Conservation (phyloP, 2,329 filamentous ascomycete genomes). For the Fusarium bactridioides region DNA sequence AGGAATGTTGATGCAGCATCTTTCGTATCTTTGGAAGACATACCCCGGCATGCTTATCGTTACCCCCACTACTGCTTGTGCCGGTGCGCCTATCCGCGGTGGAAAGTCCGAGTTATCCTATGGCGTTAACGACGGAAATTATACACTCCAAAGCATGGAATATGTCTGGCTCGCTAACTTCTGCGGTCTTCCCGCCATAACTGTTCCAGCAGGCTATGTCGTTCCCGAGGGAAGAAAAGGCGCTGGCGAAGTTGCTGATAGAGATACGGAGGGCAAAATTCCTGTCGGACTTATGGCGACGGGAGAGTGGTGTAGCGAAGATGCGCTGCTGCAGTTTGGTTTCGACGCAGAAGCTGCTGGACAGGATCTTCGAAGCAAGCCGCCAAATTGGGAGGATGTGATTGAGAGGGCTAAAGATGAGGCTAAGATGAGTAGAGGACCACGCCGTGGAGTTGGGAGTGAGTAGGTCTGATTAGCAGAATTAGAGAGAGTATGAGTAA, state of each 20-base stretch:
- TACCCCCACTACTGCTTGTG: slow-evolving; percentile 69
- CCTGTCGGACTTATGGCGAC: slow-evolving; percentile 64
- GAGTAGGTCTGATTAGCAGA: neutral
- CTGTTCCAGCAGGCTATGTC: slow-evolving; percentile 55
- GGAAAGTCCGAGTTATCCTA: slow-evolving; percentile 47
- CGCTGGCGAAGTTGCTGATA: slow-evolving; percentile 44
- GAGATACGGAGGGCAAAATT: slow-evolving; percentile 50
- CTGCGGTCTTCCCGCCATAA: slow-evolving; percentile 57
- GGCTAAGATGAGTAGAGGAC: neutral
- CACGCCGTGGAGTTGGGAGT: neutral
- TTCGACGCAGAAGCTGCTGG: slow-evolving; percentile 55
- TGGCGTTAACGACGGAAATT: slow-evolving; percentile 57
- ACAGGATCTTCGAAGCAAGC: slow-evolving; percentile 16
- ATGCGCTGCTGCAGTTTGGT: slow-evolving; percentile 57
- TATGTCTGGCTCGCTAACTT: slow-evolving; percentile 62
- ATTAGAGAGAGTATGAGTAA: neutral
- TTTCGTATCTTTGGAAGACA: slow-evolving; percentile 69
- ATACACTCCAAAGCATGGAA: slow-evolving; percentile 56
- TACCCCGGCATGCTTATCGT: slow-evolving; percentile 76
- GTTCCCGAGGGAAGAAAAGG: slow-evolving; percentile 45
- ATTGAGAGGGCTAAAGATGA: slow-evolving; percentile 15
- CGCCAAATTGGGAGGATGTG: slow-evolving; percentile 32
- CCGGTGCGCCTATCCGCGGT: slow-evolving; percentile 53
- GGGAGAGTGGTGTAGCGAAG: slow-evolving; percentile 63
- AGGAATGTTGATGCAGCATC: slow-evolving; percentile 73